Evolutionary conservation across 2,329 filamentous ascomycete genomes (phyloP).

Genomic region (Anthostomella pinea): DNA sequence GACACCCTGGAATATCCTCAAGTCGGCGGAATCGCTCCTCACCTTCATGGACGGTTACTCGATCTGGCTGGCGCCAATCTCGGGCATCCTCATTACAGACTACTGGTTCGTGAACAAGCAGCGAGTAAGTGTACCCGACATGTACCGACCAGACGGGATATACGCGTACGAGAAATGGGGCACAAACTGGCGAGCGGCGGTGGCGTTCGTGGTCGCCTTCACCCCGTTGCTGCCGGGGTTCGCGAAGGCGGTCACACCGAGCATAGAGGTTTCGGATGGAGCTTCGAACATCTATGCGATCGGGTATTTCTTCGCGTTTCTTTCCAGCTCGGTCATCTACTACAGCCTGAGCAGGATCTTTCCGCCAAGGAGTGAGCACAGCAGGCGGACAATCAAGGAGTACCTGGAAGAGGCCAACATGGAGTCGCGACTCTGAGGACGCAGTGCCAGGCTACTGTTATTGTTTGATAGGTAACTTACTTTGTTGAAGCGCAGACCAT

Average conservation of each 20-base stretch:
- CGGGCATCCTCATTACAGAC: conserved; percentile 12
- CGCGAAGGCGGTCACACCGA: conserved; percentile 2
- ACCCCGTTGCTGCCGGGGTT: conserved; percentile 5
- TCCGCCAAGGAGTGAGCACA: not conserved
- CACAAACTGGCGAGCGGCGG: conserved; percentile 6
- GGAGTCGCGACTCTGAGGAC: not conserved
- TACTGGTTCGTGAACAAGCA: conserved; percentile 15
- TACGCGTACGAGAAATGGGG: conserved; percentile 5
- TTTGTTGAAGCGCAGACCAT: too few relatives aligned
- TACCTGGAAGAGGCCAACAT: not conserved
- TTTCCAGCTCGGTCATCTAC: not conserved
- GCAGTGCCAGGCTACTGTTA: too few relatives aligned
- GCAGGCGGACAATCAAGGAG: not conserved
- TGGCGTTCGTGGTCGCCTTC: conserved; percentile 4
- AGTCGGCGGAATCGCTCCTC: conserved; percentile 9
- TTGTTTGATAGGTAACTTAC: too few relatives aligned
- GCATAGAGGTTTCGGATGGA: conserved; percentile 3
- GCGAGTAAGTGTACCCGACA: conserved; percentile 4
- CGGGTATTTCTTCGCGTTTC: not conserved
- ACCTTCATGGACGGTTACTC: conserved; percentile 12
- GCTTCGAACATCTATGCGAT: conserved; percentile 20
- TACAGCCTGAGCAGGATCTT: not conserved
- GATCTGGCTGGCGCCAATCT: conserved; percentile 12
- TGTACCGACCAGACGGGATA: conserved; percentile 10
- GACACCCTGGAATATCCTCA: conserved; percentile 14